Evolutionary conservation across 164 flowering plant species (phyloP).

Genomic region (Aristolochia contorta): DNA sequence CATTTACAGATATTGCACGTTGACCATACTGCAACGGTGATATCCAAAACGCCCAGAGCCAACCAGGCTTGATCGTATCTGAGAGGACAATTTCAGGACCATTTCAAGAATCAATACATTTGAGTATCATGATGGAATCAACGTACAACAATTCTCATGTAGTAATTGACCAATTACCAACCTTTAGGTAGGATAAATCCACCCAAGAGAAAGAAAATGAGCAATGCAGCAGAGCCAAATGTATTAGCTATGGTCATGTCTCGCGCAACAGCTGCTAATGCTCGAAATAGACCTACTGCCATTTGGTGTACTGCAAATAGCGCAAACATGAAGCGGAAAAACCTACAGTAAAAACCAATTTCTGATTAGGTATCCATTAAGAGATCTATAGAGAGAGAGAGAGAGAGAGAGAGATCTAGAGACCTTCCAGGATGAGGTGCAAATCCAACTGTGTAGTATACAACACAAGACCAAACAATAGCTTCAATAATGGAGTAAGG

Average conservation of each 20-base stretch:
- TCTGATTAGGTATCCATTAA: neutral
- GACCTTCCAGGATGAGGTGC: slow-evolving; percentile 78
- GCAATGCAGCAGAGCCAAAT: slow-evolving; percentile 58
- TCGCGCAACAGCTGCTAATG: slow-evolving; percentile 60
- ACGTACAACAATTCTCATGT: neutral
- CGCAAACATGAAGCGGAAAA: slow-evolving; percentile 60
- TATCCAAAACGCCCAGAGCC: slow-evolving; percentile 82
- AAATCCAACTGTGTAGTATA: slow-evolving; percentile 74
- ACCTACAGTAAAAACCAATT: slow-evolving; percentile 32
- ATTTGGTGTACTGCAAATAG: slow-evolving; percentile 75
- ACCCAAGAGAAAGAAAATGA: slow-evolving; percentile 53
- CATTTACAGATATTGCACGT: slow-evolving; percentile 73
- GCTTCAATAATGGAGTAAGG: slow-evolving; percentile 83
- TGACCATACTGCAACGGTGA: slow-evolving; percentile 88
- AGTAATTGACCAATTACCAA: slow-evolving; percentile 15
- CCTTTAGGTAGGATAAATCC: slow-evolving; percentile 87
- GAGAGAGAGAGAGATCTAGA: neutral
- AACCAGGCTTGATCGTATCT: slow-evolving; percentile 70
- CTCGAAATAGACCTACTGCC: slow-evolving; percentile 76
- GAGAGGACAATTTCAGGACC: slow-evolving; percentile 5
- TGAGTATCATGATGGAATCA: neutral
- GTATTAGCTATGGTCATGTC: slow-evolving; percentile 73
- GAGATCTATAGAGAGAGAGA: neutral
- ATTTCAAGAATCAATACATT: neutral
- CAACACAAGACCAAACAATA: slow-evolving; percentile 65